Base-by-base conservation (phyloP, 2,329 filamentous ascomycete species). In the Botrytis paeoniae region DNA sequence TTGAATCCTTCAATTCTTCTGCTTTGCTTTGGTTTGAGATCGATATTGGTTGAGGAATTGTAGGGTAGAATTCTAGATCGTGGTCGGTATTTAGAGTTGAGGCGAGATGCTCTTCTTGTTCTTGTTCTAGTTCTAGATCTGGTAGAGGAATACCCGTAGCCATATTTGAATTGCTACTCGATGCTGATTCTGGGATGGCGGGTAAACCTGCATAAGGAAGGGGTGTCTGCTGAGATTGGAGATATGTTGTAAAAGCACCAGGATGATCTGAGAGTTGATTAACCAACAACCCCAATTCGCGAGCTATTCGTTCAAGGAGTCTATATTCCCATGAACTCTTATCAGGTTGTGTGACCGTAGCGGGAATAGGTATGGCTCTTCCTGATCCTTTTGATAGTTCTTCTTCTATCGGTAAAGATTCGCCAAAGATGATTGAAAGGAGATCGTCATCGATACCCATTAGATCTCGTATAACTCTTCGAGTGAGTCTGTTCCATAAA, bases 361-460 rank as follows among this genome's bases (percentile, higher is more conserved):
- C 66, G 12, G 75, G n/a, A 22, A 71, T 70, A 32, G 73, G 63
- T 18, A 73, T 74, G 3, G 73, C 69, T 32, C 72, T 74, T 37
- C 57, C 57, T 64, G 59, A 63, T 20, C 73, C 82, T 73, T 74
- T 83, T 75, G 73, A 81, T 75, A 74, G 79, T 75, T 74, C 77
- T 54, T 86, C 83, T 63, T 79, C 74, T 72, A 83, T 84, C 4
- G 91, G 89, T 37, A 97, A 83, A 3, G 89, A 85, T 81, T 98
- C 94, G 20, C 96, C 96, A 72, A 98, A 91, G 14, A 99, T 90
- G 68, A 98, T 90, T 0, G 93, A 93, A 14, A 99, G 86, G 32
- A 96, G 85, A 68, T 89, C 88, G 75, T 98, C 94, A 78, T 98
- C 95, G 72, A 99, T 92, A 14, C 95, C 95, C 80, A 98, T 92